phyloP scores from a whole-genome alignment of 805 yeast species.

The Kregervanrija pseudodelftensis region DNA sequence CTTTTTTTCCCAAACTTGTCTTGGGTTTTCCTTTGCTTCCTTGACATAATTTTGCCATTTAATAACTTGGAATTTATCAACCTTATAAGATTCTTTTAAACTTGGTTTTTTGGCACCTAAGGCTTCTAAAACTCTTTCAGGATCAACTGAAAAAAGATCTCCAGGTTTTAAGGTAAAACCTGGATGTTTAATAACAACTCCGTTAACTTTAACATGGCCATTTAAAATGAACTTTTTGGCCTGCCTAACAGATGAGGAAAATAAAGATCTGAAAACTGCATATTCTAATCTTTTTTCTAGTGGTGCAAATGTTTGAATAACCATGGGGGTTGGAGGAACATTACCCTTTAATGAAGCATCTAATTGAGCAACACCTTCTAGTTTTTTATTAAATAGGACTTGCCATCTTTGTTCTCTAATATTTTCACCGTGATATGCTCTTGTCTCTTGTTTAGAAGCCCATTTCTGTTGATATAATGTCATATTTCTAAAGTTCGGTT shows the following conservation, averaged over 20 bases:
- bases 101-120: conserved; percentile 83
- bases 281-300: conserved; percentile 85
- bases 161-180: conserved; percentile 74
- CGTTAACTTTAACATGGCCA: conserved; percentile 83
- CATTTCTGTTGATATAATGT: conserved; percentile 90
- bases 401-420: conserved; percentile 81
- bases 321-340: conserved; percentile 61
- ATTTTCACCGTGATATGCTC: conserved; percentile 95
- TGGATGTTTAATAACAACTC: conserved; percentile 70
- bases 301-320: conserved; percentile 81
- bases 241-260: conserved; percentile 89
- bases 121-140: conserved; percentile 79
- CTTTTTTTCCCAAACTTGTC: conserved; percentile 46
- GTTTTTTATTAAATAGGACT: conserved; percentile 55
- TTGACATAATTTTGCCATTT: conserved; percentile 72
- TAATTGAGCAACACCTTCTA: conserved; percentile 82
- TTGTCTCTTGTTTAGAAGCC: conserved; percentile 82
- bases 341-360: conserved; percentile 70
- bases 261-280: conserved; percentile 86
- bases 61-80: conserved; percentile 65
- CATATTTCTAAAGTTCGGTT: conserved; percentile 43
- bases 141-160: conserved; percentile 78
- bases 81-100: conserved; percentile 53
- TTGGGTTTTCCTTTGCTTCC: conserved; percentile 49
- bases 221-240: conserved; percentile 81